Percentiles rank a stretch among this genome's conserved stretches.
These are phyloP conservation scores for Dendrobium catenatum DNA, from an alignment of 106 monocot genomes.

Conservation along the genomic window DNA sequence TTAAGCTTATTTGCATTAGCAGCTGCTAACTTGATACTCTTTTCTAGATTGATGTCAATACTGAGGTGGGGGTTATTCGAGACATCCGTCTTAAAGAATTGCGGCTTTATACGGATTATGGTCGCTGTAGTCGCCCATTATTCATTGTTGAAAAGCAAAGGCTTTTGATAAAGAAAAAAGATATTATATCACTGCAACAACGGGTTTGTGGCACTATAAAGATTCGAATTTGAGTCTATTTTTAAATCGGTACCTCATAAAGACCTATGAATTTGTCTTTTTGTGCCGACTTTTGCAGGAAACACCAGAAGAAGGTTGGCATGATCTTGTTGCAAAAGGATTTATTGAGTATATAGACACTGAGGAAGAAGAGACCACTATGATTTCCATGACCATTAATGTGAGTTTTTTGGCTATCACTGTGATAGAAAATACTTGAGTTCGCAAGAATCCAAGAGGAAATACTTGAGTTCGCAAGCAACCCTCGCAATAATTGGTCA, in stretches of 20 bases:
- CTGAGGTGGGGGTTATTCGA: constrained; percentile 84
- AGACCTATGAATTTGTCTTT: neutral
- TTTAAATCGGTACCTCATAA: neutral
- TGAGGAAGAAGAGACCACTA: constrained; percentile 96
- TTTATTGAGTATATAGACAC: constrained; percentile 96
- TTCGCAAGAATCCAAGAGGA: too few relatives aligned
- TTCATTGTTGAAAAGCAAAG: constrained; percentile 98
- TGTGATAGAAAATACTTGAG: neutral
- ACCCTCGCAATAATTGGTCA: too few relatives aligned
- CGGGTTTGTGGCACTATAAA: constrained; percentile 36
- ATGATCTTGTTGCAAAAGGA: constrained; percentile 92
- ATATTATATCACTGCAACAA: constrained; percentile 80
- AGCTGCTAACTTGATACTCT: neutral
- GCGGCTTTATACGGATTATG: constrained; percentile 87
- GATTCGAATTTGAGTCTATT: neutral
- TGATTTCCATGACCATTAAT: constrained; percentile 99
- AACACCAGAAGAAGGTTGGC: constrained; percentile 90
- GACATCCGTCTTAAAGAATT: constrained; percentile 94
- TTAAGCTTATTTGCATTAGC: neutral
- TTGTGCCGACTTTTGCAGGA: constrained; percentile 34
- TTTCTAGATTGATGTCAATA: constrained; percentile 86
- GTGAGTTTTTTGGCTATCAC: constrained; percentile 33
- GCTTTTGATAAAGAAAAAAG: constrained; percentile 79
- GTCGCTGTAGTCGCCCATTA: constrained; percentile 89
- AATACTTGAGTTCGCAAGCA: too few relatives aligned